Evolutionary conservation across 148 eudicot genomes (phyloP).

Genomic region (Heliamphora exappendiculata): DNA sequence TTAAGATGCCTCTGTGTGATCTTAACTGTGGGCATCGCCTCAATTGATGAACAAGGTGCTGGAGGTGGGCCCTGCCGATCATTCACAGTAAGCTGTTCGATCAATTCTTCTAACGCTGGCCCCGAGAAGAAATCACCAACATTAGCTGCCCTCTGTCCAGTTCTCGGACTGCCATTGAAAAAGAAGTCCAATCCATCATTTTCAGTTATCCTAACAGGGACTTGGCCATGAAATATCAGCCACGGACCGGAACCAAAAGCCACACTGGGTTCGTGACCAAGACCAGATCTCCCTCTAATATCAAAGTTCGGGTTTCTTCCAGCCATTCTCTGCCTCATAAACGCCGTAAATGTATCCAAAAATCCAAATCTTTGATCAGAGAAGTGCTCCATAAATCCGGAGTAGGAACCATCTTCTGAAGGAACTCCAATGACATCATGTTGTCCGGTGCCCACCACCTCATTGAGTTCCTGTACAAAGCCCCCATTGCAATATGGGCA

Average conservation of each 20-base stretch:
- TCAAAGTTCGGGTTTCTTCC: constrained; percentile 38
- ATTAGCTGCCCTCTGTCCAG: constrained; percentile 52
- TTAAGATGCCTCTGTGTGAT: constrained; percentile 65
- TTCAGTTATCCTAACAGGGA: constrained; percentile 42
- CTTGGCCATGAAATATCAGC: constrained; percentile 62
- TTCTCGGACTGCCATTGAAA: constrained; percentile 51
- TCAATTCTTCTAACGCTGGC: constrained; percentile 71
- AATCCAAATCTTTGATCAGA: constrained; percentile 53
- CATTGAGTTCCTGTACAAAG: constrained; percentile 69
- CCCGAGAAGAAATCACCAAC: constrained; percentile 62
- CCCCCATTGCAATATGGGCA: constrained; percentile 80
- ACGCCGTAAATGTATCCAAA: constrained; percentile 61
- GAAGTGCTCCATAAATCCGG: constrained; percentile 51
- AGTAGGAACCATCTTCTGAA: constrained; percentile 32
- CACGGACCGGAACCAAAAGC: constrained; percentile 37
- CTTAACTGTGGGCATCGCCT: constrained; percentile 79
- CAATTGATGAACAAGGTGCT: constrained; percentile 81
- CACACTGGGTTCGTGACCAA: constrained; percentile 39
- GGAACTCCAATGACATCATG: constrained; percentile 11
- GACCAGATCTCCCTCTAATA: constrained; percentile 35
- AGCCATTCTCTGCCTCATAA: constrained; percentile 64
- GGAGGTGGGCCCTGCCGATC: constrained; percentile 90
- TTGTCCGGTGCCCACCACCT: constrained; percentile 31
- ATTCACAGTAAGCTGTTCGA: constrained; percentile 57
- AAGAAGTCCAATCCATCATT: constrained; percentile 52